These are phyloP conservation scores for Sarocladiaceae sp. DNA, from an alignment of 2,329 filamentous ascomycete species.

Conservation along the genomic window DNA sequence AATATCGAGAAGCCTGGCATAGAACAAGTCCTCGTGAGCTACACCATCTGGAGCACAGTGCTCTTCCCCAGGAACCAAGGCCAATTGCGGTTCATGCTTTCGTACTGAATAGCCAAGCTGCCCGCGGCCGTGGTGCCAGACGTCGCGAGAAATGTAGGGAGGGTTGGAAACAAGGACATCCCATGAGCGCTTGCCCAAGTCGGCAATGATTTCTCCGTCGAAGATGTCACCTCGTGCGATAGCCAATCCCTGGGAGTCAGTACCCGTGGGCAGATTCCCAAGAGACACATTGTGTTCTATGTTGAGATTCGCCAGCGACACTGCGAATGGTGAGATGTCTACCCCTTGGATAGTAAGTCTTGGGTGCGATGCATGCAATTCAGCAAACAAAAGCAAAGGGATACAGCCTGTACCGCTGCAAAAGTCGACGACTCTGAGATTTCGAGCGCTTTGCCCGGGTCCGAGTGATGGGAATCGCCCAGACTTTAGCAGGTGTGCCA, in stretches of 20 bases:
- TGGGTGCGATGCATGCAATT: conserved; percentile 42
- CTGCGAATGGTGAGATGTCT: conserved; percentile 65
- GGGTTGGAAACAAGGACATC: conserved; percentile 84
- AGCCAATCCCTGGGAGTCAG: conserved; percentile 24
- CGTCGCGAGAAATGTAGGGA: conserved; percentile 72
- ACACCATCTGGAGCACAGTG: conserved; percentile 25
- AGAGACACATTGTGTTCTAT: conserved; percentile 41
- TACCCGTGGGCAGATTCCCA: conserved; percentile 18
- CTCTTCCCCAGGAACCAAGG: conserved; percentile 57
- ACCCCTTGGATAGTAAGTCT: conserved; percentile 58
- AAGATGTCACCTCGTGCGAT: conserved; percentile 51
- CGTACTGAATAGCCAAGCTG: conserved; percentile 69
- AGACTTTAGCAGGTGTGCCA: conserved; percentile 42
- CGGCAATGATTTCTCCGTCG: conserved; percentile 29
- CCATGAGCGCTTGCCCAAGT: conserved; percentile 23
- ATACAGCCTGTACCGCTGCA: conserved; percentile 94
- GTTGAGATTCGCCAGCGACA: conserved; percentile 65
- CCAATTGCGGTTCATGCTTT: conserved; percentile 73
- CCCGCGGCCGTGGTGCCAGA: conserved; percentile 33
- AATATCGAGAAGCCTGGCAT: conserved; percentile 58
- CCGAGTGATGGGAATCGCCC: conserved; percentile 12
- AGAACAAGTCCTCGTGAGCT: conserved; percentile 55
- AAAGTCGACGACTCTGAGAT: conserved; percentile 70
- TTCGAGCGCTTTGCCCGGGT: conserved; percentile 12
- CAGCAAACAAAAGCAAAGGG: conserved; percentile 66